Evolutionary conservation across 305 asterid genomes (phyloP), one percentile per base, ranked within the genome.

Genomic region (Solanum hybrid): DNA sequence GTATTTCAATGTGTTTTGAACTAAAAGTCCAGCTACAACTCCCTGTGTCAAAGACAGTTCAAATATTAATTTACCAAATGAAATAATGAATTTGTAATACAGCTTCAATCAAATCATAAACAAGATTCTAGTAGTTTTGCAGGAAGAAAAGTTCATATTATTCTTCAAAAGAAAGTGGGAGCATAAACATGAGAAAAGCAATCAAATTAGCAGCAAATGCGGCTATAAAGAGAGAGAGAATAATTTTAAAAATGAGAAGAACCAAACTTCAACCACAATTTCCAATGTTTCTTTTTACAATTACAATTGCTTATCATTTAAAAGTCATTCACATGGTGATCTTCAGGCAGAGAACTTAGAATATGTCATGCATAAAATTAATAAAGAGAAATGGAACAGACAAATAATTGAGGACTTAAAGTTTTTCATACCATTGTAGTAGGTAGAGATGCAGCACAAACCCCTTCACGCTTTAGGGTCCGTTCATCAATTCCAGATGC

Each of bases 381-480:
- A 40, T 39, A 71, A 78, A 85, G 84, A 77, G 77, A 61, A 42
- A 83, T 28, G 69, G 88, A 89, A 67, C 39, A 33, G 4, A 14
- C 24, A 42, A 4, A 82, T 3, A 35, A 5, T 82, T 24, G 67
- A 5, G 33, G 90, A 29, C 20, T 5, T 5, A 11, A 51, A 4
- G 20, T 84, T 84, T 51, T 84, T 20, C 80, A 89, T 91, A 96
- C 99, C 99, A 97, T 96, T 69, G 99, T 97, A 89, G 99, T 97
- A 67, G 99, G 99, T 92, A 97, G 94, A 85, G 99, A 97, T 91
- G 99, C 99, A 91, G 99, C 99, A 91, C 99, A 97, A 89, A 97
- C 99, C 89, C 99, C 99, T 93, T 97, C 99, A 86, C 98, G 99
- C 95, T 97, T 97, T 71, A 97, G 92, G 26, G 99, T 97, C 22